These are phyloP conservation scores for Aspergillus leporis DNA, from an alignment of 495 filamentous ascomycete genomes.

Conservation along the genomic window DNA sequence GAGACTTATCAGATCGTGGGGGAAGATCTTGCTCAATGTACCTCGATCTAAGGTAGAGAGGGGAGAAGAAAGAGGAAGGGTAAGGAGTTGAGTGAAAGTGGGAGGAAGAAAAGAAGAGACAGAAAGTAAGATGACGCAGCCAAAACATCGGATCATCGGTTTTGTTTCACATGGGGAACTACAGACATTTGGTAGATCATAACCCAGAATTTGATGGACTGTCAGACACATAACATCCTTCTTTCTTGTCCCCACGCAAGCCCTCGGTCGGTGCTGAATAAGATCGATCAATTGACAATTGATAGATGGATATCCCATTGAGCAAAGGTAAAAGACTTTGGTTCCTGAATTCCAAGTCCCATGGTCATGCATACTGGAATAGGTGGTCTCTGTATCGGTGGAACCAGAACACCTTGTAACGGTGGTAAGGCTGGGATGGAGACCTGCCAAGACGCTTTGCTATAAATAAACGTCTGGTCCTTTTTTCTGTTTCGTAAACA, in stretches of 20 bases:
- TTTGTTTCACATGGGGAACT: conserved; percentile 8
- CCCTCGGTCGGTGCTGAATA: background rate
- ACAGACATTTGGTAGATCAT: too few relatives aligned
- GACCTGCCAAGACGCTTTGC: background rate
- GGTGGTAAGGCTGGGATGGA: background rate
- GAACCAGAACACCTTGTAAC: background rate
- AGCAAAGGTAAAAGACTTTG: too few relatives aligned
- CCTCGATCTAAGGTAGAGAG: background rate
- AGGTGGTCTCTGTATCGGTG: too few relatives aligned
- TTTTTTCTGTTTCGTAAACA: too few relatives aligned
- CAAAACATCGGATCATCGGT: conserved; percentile 10
- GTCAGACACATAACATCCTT: too few relatives aligned
- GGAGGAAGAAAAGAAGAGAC: conserved; percentile 10
- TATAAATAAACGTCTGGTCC: background rate
- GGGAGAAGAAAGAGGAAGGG: conserved; percentile 4
- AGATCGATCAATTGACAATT: too few relatives aligned
- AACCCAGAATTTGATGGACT: too few relatives aligned
- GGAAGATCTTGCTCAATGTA: background rate
- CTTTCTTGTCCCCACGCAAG: too few relatives aligned
- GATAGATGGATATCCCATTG: too few relatives aligned
- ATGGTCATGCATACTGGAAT: too few relatives aligned
- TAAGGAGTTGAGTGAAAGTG: background rate
- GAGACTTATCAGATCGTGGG: conserved; percentile 3
- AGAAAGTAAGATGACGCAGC: conserved; percentile 23
- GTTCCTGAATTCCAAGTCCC: too few relatives aligned